These are phyloP conservation scores for Cladosporium cucumerinum DNA, from an alignment of 2,329 filamentous ascomycete genomes.

Conservation along the genomic window DNA sequence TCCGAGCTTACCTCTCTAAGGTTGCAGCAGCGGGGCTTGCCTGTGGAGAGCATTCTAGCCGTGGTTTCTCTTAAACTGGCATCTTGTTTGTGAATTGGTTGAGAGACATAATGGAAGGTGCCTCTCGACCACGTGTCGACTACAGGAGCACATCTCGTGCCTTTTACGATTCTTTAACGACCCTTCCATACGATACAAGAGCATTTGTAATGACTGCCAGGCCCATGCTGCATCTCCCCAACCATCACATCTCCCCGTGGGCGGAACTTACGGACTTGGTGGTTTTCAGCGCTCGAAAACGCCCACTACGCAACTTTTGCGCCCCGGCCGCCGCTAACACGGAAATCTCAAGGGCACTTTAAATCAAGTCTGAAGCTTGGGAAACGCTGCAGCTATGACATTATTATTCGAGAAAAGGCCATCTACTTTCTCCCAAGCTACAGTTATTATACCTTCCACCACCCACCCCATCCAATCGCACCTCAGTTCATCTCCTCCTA, in stretches of 20 bases:
- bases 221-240: neutral
- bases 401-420: constrained; percentile 1
- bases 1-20: no score
- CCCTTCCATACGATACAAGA: neutral
- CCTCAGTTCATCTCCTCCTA: neutral
- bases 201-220: neutral
- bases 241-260: neutral
- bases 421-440: neutral
- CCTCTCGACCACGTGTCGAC: neutral
- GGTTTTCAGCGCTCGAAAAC: neutral
- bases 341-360: neutral
- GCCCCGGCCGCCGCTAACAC: neutral
- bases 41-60: constrained; percentile 1
- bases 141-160: neutral
- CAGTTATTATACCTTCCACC: neutral
- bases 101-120: neutral
- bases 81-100: neutral
- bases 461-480: neutral
- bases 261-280: neutral
- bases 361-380: neutral
- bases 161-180: neutral
- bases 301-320: neutral
- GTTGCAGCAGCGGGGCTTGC: neutral
- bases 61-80: neutral
- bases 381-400: neutral